Conservation (phyloP, 2,329 filamentous ascomycete genomes). For the Neofusicoccum cordaticola region DNA sequence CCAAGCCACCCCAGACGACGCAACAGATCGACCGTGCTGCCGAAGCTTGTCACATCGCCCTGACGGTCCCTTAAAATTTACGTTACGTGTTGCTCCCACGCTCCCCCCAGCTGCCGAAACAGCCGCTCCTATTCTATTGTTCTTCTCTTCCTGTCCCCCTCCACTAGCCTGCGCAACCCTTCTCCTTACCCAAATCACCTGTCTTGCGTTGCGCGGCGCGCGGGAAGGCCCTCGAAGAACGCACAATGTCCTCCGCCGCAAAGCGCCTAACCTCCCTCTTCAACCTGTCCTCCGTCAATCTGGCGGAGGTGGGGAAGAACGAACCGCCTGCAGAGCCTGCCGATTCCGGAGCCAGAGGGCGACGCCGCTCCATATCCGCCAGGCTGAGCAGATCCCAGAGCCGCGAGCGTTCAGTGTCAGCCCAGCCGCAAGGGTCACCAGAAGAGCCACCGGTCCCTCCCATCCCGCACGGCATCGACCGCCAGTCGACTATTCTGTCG, state of each 20-base stretch:
- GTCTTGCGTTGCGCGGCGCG: constrained; percentile 13
- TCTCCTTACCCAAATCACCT: constrained; percentile 1
- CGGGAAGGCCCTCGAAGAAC: not conserved
- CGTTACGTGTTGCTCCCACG: not conserved
- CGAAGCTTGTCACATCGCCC: constrained; percentile 13
- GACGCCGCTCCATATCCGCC: constrained; percentile 8
- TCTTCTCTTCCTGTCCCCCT: not conserved
- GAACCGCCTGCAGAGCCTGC: not conserved
- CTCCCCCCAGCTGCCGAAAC: not conserved
- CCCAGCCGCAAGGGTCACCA: not conserved
- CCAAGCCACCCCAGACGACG: constrained; percentile 16
- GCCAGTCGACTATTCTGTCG: not conserved
- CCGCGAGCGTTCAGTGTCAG: constrained; percentile 12
- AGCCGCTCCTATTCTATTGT: constrained; percentile 3
- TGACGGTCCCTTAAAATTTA: constrained; percentile 18
- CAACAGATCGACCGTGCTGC: constrained; percentile 9
- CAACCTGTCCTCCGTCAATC: constrained; percentile 12
- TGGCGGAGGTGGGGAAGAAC: constrained; percentile 9
- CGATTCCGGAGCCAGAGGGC: constrained; percentile 3
- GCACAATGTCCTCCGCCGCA: constrained; percentile 10
- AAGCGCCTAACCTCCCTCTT: constrained; percentile 18
- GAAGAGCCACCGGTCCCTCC: constrained; percentile 13
- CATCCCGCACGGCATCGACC: constrained; percentile 5
- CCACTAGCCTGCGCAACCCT: constrained; percentile 1
- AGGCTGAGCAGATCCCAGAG: constrained; percentile 13